A percentile compares a stretch with the other conserved stretches of the same genome.
phyloP scores from a whole-genome alignment of 305 asterid genomes.

The Striga hermonthica region DNA sequence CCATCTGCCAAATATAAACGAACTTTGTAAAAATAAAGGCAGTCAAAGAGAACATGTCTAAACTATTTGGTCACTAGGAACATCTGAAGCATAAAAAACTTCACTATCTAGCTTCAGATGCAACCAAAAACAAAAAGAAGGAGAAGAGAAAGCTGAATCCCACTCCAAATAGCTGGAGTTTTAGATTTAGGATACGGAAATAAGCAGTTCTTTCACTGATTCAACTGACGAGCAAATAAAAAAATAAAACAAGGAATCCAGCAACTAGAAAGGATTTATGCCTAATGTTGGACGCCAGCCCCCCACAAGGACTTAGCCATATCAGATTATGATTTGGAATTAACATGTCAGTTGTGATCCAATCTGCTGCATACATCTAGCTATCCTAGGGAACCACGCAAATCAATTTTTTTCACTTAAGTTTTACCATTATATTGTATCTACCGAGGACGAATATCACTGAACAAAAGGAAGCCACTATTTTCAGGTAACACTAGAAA shows the following conservation, averaged over 20 bases:
- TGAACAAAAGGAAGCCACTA: no score
- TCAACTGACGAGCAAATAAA: no score
- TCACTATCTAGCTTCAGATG: conserved; percentile 14
- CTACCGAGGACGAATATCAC: neutral
- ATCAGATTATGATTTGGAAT: conserved; percentile 7
- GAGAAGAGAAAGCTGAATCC: no score
- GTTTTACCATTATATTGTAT: neutral
- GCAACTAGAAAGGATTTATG: no score
- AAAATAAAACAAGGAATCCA: no score
- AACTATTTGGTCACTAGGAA: conserved; percentile 6
- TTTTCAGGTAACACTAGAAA: no score
- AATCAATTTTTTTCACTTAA: conserved; percentile 19
- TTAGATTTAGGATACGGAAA: no score
- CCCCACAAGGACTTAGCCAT: neutral
- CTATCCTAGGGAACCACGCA: conserved; percentile 20
- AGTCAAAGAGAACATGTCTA: conserved; percentile 15
- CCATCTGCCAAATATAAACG: conserved; percentile 69
- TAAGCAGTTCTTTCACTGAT: no score
- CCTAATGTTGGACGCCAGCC: conserved; percentile 9
- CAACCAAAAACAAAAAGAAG: no score
- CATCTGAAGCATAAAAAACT: conserved; percentile 24
- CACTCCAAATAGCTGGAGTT: no score
- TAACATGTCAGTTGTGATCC: conserved; percentile 11
- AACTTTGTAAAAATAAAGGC: conserved; percentile 29
- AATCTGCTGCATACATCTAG: conserved; percentile 20